Conservation (phyloP, 257 asterid genomes). For the Coffea canephora region DNA sequence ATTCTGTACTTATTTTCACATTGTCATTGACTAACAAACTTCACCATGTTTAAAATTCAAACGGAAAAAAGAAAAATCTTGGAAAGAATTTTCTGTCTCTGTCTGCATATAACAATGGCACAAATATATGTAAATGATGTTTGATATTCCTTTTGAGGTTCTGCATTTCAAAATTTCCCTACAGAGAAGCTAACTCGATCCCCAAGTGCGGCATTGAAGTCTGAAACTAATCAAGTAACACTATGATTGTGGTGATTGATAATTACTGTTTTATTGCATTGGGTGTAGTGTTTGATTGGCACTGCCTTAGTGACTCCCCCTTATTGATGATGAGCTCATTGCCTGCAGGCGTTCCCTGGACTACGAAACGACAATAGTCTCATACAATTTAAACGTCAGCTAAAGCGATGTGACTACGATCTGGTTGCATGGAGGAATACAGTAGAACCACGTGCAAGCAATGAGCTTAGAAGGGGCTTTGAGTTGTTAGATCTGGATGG, state of each 20-base stretch:
- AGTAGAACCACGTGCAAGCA: slow-evolving; percentile 75
- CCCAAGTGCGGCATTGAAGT: background rate
- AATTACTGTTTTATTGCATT: background rate
- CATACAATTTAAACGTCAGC: slow-evolving; percentile 86
- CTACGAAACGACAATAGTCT: slow-evolving; percentile 65
- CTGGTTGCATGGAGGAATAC: slow-evolving; percentile 71
- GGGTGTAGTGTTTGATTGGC: background rate
- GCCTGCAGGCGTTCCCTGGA: slow-evolving; percentile 69
- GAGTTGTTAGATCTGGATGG: slow-evolving; percentile 81
- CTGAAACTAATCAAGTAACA: no score
- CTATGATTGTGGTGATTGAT: background rate
- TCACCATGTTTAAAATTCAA: background rate
- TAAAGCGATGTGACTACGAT: slow-evolving; percentile 78
- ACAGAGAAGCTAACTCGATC: background rate
- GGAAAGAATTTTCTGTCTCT: background rate
- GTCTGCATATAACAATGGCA: background rate
- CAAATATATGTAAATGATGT: background rate
- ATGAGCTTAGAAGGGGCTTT: slow-evolving; percentile 78
- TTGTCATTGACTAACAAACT: background rate
- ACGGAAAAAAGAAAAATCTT: background rate
- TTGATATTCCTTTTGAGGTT: background rate
- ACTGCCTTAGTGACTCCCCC: background rate
- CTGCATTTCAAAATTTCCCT: no score
- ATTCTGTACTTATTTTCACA: background rate
- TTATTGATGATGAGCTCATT: background rate